These are phyloP conservation scores for Termitomyces sp. DNA, from an alignment of 768 basidiomycete species.

Conservation along the genomic window DNA sequence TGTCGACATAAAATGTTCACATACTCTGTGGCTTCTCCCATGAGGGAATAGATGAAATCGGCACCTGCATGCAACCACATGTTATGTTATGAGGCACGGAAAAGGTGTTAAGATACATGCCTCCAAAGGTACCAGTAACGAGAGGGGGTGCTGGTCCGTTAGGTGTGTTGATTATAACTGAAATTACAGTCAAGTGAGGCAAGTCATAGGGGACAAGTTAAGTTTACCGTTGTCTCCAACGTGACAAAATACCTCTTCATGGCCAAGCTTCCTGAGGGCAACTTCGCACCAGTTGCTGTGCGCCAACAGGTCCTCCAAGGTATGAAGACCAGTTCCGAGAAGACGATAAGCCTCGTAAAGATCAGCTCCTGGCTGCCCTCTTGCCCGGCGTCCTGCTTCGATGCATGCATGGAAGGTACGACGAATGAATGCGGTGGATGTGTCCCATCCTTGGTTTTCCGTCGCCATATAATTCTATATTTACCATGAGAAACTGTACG, in stretches of 20 bases:
- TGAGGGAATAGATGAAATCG: slow-evolving; percentile 61
- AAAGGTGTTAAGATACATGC: slow-evolving; percentile 17
- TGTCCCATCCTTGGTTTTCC: slow-evolving; percentile 64
- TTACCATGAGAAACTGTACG: background rate
- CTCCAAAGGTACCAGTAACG: slow-evolving; percentile 66
- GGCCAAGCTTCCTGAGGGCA: slow-evolving; percentile 62
- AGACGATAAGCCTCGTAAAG: slow-evolving; percentile 67
- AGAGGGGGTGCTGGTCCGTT: slow-evolving; percentile 54
- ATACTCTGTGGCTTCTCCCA: slow-evolving; percentile 63
- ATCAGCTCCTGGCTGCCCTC: slow-evolving; percentile 47
- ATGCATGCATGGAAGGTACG: slow-evolving; percentile 63
- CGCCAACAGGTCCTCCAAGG: slow-evolving; percentile 70
- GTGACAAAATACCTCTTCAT: slow-evolving; percentile 71
- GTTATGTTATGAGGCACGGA: background rate
- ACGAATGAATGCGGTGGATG: slow-evolving; percentile 64
- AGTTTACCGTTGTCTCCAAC: slow-evolving; percentile 56
- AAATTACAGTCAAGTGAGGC: background rate
- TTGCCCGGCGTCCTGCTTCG: slow-evolving; percentile 53
- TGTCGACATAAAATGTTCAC: slow-evolving; percentile 10
- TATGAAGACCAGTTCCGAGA: slow-evolving; percentile 63
- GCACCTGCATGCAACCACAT: slow-evolving; percentile 25
- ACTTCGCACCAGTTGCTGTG: slow-evolving; percentile 83
- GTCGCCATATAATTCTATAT: slow-evolving; percentile 75
- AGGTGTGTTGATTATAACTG: slow-evolving; percentile 46
- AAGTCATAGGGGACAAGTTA: background rate